These are phyloP conservation scores for Solanum pinnatisectum DNA, from an alignment of 257 asterid species.

Conservation along the genomic window DNA sequence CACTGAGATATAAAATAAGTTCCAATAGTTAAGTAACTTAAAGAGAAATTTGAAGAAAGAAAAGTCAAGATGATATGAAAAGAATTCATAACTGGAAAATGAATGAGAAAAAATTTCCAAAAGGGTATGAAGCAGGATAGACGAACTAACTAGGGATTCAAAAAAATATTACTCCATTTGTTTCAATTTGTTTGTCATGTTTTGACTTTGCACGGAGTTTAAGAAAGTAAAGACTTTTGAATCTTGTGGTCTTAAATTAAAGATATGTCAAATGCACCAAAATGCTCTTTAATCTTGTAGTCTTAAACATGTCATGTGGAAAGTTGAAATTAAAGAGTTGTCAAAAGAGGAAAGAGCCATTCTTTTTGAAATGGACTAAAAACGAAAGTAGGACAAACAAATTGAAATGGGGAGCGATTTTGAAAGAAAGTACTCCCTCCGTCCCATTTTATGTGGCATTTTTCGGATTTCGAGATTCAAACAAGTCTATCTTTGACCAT, in stretches of 20 bases:
- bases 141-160: background rate
- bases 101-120: background rate
- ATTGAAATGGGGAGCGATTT: background rate
- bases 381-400: background rate
- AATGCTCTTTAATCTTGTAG: background rate
- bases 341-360: background rate
- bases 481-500: too few relatives aligned
- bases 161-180: background rate
- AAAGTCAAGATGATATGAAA: background rate
- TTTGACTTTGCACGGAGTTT: background rate
- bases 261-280: background rate
- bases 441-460: too few relatives aligned
- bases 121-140: background rate
- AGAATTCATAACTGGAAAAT: background rate
- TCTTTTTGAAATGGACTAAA: background rate
- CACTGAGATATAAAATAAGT: background rate
- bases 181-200: background rate
- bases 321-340: background rate
- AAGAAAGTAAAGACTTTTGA: background rate
- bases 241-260: background rate
- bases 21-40: background rate
- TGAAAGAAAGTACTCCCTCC: background rate
- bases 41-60: background rate
- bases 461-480: too few relatives aligned
- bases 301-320: background rate